phyloP scores from a whole-genome alignment of 176 grass and related monocot species.

The Ensete ventricosum region DNA sequence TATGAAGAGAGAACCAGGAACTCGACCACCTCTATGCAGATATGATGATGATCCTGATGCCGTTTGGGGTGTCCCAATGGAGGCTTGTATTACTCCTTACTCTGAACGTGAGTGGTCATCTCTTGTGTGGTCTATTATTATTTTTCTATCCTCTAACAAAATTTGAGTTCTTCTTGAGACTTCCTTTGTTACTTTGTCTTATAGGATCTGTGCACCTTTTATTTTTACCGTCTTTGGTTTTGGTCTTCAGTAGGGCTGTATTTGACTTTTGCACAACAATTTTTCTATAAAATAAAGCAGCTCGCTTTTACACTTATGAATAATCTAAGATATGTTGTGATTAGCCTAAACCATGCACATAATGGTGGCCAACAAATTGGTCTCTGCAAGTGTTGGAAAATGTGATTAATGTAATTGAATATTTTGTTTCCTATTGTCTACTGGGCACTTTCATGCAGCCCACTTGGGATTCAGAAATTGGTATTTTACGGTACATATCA shows the following conservation, averaged over 20 bases:
- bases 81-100: slow-evolving; percentile 1
- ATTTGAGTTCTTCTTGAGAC: neutral
- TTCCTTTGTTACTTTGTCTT: neutral
- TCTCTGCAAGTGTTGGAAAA: neutral
- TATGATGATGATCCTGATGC: slow-evolving; percentile 8
- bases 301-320: neutral
- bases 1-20: slow-evolving; percentile 6
- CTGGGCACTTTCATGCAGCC: neutral
- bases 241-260: too few species aligned
- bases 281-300: neutral
- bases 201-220: neutral
- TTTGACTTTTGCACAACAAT: too few species aligned
- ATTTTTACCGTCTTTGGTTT: too few species aligned
- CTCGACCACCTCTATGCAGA: slow-evolving; percentile 4
- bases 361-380: too few species aligned
- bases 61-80: slow-evolving; percentile 7
- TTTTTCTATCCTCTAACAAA: neutral
- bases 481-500: neutral
- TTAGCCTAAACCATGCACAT: too few species aligned
- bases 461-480: neutral
- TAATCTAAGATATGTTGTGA: neutral
- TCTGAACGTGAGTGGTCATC: neutral
- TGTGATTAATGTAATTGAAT: neutral
- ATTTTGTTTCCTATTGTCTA: neutral
- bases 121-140: neutral